Conservation (phyloP, 2,329 filamentous ascomycete species). For the Zymoseptoria ardabiliae region DNA sequence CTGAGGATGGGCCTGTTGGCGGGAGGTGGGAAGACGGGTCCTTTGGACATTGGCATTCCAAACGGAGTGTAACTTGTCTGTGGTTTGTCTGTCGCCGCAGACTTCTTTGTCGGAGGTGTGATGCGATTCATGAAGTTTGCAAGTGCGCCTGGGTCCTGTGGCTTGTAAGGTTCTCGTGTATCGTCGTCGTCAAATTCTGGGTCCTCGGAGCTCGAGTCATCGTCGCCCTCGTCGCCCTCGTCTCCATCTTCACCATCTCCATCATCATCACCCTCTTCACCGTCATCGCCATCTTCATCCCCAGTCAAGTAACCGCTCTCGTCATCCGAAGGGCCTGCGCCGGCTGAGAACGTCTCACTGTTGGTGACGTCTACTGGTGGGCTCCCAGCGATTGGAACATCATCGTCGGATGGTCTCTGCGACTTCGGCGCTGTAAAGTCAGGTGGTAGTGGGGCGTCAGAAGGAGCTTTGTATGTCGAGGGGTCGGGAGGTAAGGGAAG, state of each 20-base stretch:
- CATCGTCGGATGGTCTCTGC: constrained; percentile 27
- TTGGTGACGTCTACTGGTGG: constrained; percentile 37
- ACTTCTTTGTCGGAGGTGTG: constrained; percentile 16
- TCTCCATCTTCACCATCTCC: constrained; percentile 19
- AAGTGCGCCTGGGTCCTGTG: constrained; percentile 22
- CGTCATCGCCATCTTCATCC: constrained; percentile 29
- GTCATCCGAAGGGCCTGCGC: constrained; percentile 12
- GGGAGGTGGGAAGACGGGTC: constrained; percentile 47
- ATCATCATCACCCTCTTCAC: constrained; percentile 30
- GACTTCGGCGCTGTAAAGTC: constrained; percentile 10
- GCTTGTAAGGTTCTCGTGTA: constrained; percentile 27
- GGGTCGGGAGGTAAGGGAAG: constrained; percentile 39
- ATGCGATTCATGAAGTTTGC: constrained; percentile 25
- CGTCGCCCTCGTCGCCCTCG: constrained; percentile 31
- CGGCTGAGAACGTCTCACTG: constrained; percentile 16
- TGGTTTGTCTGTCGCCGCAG: constrained; percentile 5
- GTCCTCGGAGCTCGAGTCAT: constrained; percentile 28
- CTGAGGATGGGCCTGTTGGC: constrained; percentile 34
- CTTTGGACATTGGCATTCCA: constrained; percentile 33
- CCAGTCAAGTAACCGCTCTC: constrained; percentile 22
- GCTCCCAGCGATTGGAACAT: constrained; percentile 40
- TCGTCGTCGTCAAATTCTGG: constrained; percentile 29
- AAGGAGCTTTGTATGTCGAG: constrained; percentile 15
- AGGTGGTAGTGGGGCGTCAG: constrained; percentile 38
- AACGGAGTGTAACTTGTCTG: constrained; percentile 30